Percentiles rank a stretch among this genome's conserved stretches.
Evolutionary conservation across 139 green algal genomes (phyloP).

Genomic region (Chlorella sorokiniana): DNA sequence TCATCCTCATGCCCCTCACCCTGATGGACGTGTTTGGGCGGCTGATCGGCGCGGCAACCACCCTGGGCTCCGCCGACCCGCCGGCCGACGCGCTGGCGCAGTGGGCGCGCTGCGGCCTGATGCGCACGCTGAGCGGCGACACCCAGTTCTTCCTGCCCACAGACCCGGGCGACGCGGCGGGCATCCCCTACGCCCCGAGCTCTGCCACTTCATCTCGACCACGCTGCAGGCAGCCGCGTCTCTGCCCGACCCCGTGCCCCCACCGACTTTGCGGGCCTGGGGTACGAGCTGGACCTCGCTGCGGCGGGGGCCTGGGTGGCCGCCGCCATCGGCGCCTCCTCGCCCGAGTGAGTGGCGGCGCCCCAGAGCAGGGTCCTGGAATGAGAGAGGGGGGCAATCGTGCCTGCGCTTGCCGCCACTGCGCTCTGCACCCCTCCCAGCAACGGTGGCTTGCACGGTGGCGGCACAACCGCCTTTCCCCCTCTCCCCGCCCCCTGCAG

Average conservation of each 20-base stretch:
- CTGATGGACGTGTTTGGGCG: background rate
- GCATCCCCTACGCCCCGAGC: conserved; percentile 22
- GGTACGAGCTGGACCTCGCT: background rate
- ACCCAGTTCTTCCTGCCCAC: conserved; percentile 1
- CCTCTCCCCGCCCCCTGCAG: background rate
- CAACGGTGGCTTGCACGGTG: background rate
- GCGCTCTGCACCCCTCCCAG: background rate
- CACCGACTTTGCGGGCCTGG: background rate
- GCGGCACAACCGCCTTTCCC: background rate
- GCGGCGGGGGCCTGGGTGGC: background rate
- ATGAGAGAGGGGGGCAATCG: background rate
- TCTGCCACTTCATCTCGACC: conserved; percentile 14
- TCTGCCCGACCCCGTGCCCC: background rate
- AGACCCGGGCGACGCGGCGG: background rate
- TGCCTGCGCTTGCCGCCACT: background rate
- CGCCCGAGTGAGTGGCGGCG: background rate
- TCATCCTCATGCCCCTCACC: background rate
- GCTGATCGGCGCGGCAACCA: background rate
- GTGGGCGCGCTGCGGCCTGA: background rate
- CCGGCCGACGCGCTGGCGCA: background rate
- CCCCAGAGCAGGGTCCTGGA: background rate
- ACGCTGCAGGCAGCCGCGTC: background rate
- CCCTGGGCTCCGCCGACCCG: background rate
- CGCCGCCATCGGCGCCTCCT: background rate
- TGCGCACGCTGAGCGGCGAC: background rate